These are phyloP conservation scores for Edaphochlamys debaryana DNA, from an alignment of 139 green algal species.

Conservation along the genomic window DNA sequence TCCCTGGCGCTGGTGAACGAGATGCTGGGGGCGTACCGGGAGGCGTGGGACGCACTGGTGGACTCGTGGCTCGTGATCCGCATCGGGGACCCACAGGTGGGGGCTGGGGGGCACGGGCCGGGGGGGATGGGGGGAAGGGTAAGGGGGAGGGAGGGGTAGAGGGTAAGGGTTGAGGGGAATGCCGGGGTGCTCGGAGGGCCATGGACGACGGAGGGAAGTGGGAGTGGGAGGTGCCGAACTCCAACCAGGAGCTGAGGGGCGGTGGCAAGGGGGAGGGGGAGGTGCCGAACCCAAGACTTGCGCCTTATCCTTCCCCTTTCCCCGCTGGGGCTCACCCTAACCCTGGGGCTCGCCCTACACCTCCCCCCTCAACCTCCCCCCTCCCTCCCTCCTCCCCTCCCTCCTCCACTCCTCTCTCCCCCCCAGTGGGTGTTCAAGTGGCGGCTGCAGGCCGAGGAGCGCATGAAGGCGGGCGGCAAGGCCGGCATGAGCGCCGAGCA, in stretches of 20 bases:
- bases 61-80: conserved; percentile 96
- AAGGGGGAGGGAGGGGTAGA: background rate
- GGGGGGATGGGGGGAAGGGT: background rate
- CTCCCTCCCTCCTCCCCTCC: background rate
- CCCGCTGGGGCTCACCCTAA: no score
- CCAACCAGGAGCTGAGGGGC: no score
- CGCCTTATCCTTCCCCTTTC: no score
- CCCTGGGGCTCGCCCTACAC: background rate
- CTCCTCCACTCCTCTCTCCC: background rate
- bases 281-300: no score
- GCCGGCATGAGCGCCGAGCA: conserved; percentile 92
- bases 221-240: no score
- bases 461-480: conserved; percentile 85
- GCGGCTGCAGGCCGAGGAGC: conserved; percentile 91
- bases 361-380: no score
- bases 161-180: background rate
- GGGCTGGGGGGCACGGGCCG: background rate
- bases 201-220: no score
- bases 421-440: conserved; percentile 73
- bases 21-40: conserved; percentile 77
- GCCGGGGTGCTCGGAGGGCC: no score
- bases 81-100: conserved; percentile 79
- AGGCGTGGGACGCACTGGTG: conserved; percentile 82
- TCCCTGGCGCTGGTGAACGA: conserved; percentile 80
- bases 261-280: no score